Evolutionary conservation across 2,329 filamentous ascomycete species (phyloP), one percentile per base, ranked within the genome.

Genomic region (Trichoderma koningiopsis): DNA sequence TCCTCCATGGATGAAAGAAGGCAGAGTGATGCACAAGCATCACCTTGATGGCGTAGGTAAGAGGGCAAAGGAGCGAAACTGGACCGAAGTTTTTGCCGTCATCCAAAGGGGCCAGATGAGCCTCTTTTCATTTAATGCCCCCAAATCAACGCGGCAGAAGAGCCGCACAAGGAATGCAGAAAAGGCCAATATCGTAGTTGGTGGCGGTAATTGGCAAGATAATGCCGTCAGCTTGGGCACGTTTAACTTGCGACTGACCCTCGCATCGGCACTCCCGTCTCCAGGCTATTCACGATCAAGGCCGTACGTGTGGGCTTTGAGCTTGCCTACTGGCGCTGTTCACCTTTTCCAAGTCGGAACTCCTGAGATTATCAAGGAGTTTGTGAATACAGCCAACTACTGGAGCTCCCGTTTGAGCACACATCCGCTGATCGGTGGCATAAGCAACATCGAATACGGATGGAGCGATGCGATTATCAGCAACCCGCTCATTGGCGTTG

Each of bases 331-430:
- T 1, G 96, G 96, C 14, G 95, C 95, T 0, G 94, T 99, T 0
- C 96, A 99, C 78, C 86, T 99, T n/a, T 99, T 99, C 86, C 94
- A 98, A 76, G 96, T 96, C 60, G 96, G 96, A 68, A 99, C 96
- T 0, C 89, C 93, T 0, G 96, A 99, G 75, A 97, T 98, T 75
- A 92, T 94, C 74, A 91, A 92, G 74, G 96, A 99, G 78, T 99
- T 97, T 75, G 94, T 98, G 64, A 91, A 89, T 22, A 96, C 94
- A 1, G 93, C 93, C 75, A 99, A 99, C 81, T 99, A 98, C 81
- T 99, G 96, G 96, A 96, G 93, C 76, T 95, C 96, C 2, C 88
- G 96, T 63, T 85, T 98, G 37, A 97, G 94, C 76, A 97, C 97
- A 71, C 94, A 98, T 77, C 96, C 96, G 2, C 83, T 99, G 37